phyloP scores from a whole-genome alignment of 2,329 filamentous ascomycete species.

The Coniochaeta sp. region DNA sequence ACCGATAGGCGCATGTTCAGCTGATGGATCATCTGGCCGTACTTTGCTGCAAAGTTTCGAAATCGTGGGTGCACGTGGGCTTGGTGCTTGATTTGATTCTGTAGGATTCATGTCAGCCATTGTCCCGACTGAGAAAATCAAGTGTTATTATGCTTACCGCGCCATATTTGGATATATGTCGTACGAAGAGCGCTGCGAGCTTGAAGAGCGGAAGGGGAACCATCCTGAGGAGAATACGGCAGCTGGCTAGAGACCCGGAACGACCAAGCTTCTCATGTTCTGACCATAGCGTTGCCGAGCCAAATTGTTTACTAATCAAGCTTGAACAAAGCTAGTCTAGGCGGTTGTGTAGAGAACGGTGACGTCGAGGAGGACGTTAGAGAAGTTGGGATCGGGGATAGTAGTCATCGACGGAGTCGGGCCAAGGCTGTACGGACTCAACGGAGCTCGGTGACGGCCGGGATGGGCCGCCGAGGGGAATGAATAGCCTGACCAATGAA shows the following conservation, averaged over 20 bases:
- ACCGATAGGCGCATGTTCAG: slow-evolving; percentile 60
- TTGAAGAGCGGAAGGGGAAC: slow-evolving; percentile 62
- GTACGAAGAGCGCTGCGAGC: slow-evolving; percentile 55
- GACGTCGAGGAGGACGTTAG: background rate
- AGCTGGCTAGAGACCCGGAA: background rate
- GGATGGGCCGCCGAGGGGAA: background rate
- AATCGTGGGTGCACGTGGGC: slow-evolving; percentile 59
- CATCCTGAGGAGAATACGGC: slow-evolving; percentile 31
- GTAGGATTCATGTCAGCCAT: slow-evolving; percentile 4
- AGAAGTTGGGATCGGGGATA: background rate
- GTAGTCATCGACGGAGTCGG: background rate
- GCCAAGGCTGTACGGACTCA: too few species aligned
- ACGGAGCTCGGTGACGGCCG: slow-evolving; percentile 1
- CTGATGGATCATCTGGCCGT: slow-evolving; percentile 59
- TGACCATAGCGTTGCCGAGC: background rate
- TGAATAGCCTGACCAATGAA: background rate
- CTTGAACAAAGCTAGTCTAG: background rate
- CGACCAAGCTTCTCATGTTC: background rate
- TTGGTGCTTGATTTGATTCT: slow-evolving; percentile 61
- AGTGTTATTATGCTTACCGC: slow-evolving; percentile 45
- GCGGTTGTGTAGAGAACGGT: background rate
- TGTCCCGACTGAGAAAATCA: background rate
- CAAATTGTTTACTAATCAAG: background rate
- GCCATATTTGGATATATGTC: slow-evolving; percentile 62
- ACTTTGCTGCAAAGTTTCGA: slow-evolving; percentile 51